These are phyloP conservation scores for Pichia sp. DNA, from an alignment of 1,139 yeast species.

Conservation along the genomic window DNA sequence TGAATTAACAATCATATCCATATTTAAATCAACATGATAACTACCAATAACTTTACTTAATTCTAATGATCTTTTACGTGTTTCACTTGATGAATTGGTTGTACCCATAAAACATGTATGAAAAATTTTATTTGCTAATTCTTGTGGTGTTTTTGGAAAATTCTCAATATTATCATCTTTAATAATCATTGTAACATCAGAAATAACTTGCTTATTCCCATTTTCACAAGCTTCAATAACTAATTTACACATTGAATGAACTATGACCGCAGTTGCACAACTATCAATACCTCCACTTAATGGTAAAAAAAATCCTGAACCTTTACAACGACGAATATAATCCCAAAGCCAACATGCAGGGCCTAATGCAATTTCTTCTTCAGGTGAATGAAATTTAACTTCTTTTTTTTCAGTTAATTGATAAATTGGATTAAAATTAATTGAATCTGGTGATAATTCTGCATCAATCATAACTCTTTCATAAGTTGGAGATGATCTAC, in stretches of 20 bases:
- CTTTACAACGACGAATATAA: slow-evolving; percentile 79
- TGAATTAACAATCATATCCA: slow-evolving; percentile 76
- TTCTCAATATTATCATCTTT: slow-evolving; percentile 45
- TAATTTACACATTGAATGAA: slow-evolving; percentile 86
- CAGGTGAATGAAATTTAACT: slow-evolving; percentile 69
- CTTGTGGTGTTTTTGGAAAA: slow-evolving; percentile 67
- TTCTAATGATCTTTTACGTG: slow-evolving; percentile 76
- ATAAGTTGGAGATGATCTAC: slow-evolving; percentile 49
- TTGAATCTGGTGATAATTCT: slow-evolving; percentile 53
- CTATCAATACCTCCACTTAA: slow-evolving; percentile 96
- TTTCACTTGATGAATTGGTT: slow-evolving; percentile 80
- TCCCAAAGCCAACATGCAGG: slow-evolving; percentile 99
- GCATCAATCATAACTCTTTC: slow-evolving; percentile 56
- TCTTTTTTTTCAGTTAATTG: slow-evolving; percentile 50
- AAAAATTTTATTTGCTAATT: slow-evolving; percentile 67
- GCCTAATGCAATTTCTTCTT: slow-evolving; percentile 94
- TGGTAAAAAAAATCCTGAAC: slow-evolving; percentile 90
- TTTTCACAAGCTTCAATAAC: slow-evolving; percentile 62
- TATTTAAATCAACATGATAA: slow-evolving; percentile 84
- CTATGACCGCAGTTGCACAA: slow-evolving; percentile 94
- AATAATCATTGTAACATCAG: slow-evolving; percentile 64
- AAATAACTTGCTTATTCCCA: slow-evolving; percentile 62
- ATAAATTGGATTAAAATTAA: slow-evolving; percentile 56
- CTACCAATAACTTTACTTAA: slow-evolving; percentile 76
- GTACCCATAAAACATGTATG: slow-evolving; percentile 97